Base-by-base conservation (phyloP, 2,329 filamentous ascomycete genomes). In the Fusarium multiceps region DNA sequence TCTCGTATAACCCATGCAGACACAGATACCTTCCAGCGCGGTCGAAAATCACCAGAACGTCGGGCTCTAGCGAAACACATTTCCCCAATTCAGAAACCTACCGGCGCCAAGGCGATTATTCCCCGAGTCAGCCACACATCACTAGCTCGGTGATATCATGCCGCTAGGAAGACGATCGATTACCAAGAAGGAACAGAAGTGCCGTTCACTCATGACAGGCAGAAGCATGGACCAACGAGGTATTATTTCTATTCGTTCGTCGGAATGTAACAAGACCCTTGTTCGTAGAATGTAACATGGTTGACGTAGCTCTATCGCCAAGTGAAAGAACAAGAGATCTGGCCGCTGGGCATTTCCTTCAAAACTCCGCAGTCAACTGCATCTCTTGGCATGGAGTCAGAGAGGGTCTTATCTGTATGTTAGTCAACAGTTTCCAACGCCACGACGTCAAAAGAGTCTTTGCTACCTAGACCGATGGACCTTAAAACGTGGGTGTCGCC, bases 191-290 rank as follows among this genome's bases (percentile, higher is more conserved):
- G 34, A 41, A 43, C 62, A 69, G 27, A 69, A 68, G 54, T 69
- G 67, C 67, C 67, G 67, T 28, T 30, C 67, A 70, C 11, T 40
- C 32, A 27, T 18, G 46, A 16, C 30, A 50, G 32, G 18, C 23
- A 51, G 20, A 49, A 34, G 64, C 66, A 61, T 69, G 54, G 66
- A 46, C 66, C 66, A 66, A 48, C 62, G 63, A 60, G 62, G 62
- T 46, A 55, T 69, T 65, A 68, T 58, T 53, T 51, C 49, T 18
- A 51, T 51, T 51, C 49, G 49, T 23, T 49, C 20, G 27, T 46
- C 20, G 30, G 10, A 16, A 28, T 51, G 55, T 53, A 42, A 41
- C 57, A 51, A 20, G 20, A 59, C 30, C 55, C 55, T 54, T 37
- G 54, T 37, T 49, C n/a, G 8, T 40, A 25, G 8, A n/a, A 59